phyloP scores from a whole-genome alignment of 345 rosid genomes.

The Acer negundo region DNA sequence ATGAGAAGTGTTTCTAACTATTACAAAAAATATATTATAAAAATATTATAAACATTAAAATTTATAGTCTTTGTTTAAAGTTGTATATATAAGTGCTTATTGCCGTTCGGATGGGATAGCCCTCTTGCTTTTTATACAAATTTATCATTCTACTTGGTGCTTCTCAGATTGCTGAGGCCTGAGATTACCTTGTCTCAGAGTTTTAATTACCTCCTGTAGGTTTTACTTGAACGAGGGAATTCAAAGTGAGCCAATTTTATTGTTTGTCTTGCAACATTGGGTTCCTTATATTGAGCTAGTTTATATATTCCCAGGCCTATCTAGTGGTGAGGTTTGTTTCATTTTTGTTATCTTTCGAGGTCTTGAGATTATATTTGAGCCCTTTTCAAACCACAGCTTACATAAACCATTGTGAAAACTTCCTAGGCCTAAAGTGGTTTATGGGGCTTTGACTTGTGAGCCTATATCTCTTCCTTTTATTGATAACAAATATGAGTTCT shows the following conservation, averaged over 20 bases:
- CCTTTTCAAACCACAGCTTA: neutral
- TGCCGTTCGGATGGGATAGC: neutral
- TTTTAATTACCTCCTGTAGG: neutral
- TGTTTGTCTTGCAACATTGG: neutral
- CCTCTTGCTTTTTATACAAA: neutral
- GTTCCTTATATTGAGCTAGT: neutral
- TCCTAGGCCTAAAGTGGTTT: neutral
- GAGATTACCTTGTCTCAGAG: neutral
- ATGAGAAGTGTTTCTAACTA: neutral
- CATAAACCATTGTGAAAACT: neutral
- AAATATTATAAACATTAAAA: neutral
- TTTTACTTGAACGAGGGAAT: neutral
- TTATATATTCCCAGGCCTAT: neutral
- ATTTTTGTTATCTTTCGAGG: neutral
- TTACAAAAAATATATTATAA: neutral
- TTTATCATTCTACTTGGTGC: neutral
- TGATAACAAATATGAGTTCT: neutral
- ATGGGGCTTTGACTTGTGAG: neutral
- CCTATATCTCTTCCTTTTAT: no score
- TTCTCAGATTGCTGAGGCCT: neutral
- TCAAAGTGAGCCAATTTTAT: neutral
- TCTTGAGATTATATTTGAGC: neutral
- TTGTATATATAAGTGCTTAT: neutral
- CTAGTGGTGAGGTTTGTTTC: neutral
- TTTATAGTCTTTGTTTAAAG: neutral